A percentile compares a stretch with the other conserved stretches of the same genome.
Conservation (phyloP, 1,284 basidiomycete species). For the Boletus semigastroideus region DNA sequence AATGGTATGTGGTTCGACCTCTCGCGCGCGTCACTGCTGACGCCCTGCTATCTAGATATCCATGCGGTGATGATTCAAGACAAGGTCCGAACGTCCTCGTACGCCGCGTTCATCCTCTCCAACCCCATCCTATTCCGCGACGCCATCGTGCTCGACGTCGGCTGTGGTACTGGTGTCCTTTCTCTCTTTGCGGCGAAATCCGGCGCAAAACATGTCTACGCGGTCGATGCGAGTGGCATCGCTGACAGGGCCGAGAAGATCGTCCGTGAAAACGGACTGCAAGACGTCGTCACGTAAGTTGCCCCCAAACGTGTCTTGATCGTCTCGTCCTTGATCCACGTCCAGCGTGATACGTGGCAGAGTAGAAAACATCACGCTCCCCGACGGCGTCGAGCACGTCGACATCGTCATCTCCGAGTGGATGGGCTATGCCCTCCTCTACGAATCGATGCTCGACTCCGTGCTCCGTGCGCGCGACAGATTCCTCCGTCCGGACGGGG, state of each 20-base stretch:
- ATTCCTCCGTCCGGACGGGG: conserved; percentile 69
- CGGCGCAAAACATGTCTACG: conserved; percentile 91
- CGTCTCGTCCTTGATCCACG: not conserved
- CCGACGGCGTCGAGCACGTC: conserved; percentile 71
- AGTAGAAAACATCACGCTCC: conserved; percentile 79
- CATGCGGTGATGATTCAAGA: conserved; percentile 84
- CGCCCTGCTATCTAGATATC: conserved; percentile 63
- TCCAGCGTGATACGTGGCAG: conserved; percentile 81
- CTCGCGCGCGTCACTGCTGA: no score
- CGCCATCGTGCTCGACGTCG: conserved; percentile 91
- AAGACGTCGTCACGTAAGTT: conserved; percentile 71
- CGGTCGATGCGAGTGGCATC: conserved; percentile 90
- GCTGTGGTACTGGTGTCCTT: conserved; percentile 92
- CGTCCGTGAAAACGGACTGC: conserved; percentile 77
- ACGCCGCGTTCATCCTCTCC: conserved; percentile 89
- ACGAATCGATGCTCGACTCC: conserved; percentile 97
- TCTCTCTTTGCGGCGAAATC: conserved; percentile 91
- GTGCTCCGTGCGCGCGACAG: conserved; percentile 86
- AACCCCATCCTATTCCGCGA: conserved; percentile 84
- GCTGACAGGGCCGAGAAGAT: conserved; percentile 83
- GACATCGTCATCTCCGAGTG: conserved; percentile 97
- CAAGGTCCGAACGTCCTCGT: conserved; percentile 90
- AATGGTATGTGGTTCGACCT: no score
- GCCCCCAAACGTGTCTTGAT: not conserved
- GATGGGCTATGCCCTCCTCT: conserved; percentile 95